These are phyloP conservation scores for Haplosporangium gracile DNA, from an alignment of 192 early-diverging fungal species.

Conservation along the genomic window DNA sequence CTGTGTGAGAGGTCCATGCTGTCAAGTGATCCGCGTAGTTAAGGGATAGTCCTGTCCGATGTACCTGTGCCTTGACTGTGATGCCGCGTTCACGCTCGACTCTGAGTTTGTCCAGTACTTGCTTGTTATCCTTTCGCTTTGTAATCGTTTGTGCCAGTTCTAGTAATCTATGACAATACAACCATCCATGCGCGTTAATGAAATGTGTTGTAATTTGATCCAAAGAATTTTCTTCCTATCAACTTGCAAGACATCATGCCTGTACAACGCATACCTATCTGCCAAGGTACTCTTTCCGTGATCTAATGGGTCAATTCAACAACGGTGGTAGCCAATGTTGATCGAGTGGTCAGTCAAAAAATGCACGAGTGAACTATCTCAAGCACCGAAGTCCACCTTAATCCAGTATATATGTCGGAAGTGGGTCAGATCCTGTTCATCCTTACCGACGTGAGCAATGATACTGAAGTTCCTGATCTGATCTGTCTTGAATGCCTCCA, in stretches of 20 bases:
- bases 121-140: constrained; percentile 79
- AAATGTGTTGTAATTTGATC: background rate
- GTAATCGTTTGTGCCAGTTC: constrained; percentile 90
- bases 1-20: background rate
- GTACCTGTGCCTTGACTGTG: constrained; percentile 96
- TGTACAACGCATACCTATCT: constrained; percentile 65
- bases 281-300: constrained; percentile 95
- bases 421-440: background rate
- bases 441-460: constrained; percentile 81
- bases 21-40: background rate
- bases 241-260: too few relatives aligned
- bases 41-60: background rate
- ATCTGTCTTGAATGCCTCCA: constrained; percentile 79
- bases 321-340: background rate
- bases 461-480: constrained; percentile 95
- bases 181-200: background rate
- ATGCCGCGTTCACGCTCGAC: constrained; percentile 97
- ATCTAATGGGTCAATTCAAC: constrained; percentile 58
- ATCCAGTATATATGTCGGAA: background rate
- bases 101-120: constrained; percentile 96
- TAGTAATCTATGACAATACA: constrained; percentile 68
- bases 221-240: background rate
- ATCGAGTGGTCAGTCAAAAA: background rate
- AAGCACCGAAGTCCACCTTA: too few relatives aligned
- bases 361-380: background rate